Evolutionary conservation across 257 asterid species (phyloP), one percentile per base, ranked within the genome.

Genomic region (Cruciata laevipes): DNA sequence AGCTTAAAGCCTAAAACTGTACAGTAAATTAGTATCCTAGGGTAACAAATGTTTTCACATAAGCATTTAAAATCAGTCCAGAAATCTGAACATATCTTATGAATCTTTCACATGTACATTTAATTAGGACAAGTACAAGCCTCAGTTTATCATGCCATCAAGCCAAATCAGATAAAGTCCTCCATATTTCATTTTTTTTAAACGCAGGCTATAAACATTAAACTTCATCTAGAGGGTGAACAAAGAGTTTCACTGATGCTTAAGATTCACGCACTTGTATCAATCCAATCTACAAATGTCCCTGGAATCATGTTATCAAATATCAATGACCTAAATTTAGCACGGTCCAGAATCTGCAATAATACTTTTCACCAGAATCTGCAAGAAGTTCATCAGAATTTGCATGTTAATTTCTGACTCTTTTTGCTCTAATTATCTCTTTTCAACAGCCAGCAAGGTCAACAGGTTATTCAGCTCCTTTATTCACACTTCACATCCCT

Each of bases 321-420:
- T 13, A 27, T 40, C n/a, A 38, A 69, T 7, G 7, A 42, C 12
- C 51, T 5, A 42, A n/a, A 68, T 23, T 25, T n/a, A 32, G 24
- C 11, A 31, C 31, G 17, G 31, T 70, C 27, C 21, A 33, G 44
- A 25, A 47, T 35, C 2, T 25, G 55, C 57, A n/a, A n/a, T 17
- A 35, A 24, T 6, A 63, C 31, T 14, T 38, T 35, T 40, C 47
- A 51, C 31, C 14, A 37, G 2, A 21, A 81, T 71, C 68, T 78
- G 80, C 64, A 89, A 78, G 84, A 89, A 89, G 71, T 86, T 92
- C 75, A 79, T 83, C 78, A 89, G 70, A 79, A 85, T 83, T 74
- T 85, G 87, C 95, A 89, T 78, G 79, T 83, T 86, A 80, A 87
- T 83, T 81, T 89, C 96, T 52, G 96, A 86, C 80, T 89, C 95